These are phyloP conservation scores for Eucalyptus cladocalyx DNA, from an alignment of 345 rosid genomes.

Conservation along the genomic window DNA sequence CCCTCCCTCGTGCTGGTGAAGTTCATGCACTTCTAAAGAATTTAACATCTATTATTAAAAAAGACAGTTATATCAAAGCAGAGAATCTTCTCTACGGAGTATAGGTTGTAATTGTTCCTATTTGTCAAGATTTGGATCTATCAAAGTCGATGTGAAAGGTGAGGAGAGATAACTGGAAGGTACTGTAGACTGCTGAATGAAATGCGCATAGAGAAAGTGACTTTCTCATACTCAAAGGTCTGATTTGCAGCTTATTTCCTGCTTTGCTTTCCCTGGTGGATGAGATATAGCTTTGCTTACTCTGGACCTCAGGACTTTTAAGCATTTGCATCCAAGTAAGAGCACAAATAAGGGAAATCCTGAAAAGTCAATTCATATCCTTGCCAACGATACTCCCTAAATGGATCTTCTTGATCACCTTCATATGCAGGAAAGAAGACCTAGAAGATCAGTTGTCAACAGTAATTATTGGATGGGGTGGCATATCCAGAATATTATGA, in stretches of 20 bases:
- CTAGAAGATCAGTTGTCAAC: not conserved
- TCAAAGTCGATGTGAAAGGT: not conserved
- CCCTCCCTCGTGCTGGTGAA: slow-evolving; percentile 33
- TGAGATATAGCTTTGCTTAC: not conserved
- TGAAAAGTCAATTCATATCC: not conserved
- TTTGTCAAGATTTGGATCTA: not conserved
- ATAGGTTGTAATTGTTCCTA: not conserved
- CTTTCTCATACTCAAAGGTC: not conserved
- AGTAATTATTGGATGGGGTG: not conserved
- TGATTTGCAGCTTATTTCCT: not conserved
- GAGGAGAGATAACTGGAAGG: not conserved
- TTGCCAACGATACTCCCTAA: not conserved
- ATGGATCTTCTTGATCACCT: not conserved
- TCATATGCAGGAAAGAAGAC: not conserved
- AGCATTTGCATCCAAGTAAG: not conserved
- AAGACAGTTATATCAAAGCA: not conserved
- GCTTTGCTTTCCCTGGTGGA: not conserved
- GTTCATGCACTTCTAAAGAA: slow-evolving; percentile 29
- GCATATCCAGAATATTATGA: not conserved
- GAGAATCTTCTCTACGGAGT: not conserved
- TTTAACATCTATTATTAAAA: slow-evolving; percentile 25
- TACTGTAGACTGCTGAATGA: not conserved
- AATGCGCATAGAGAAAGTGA: not conserved
- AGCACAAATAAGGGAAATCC: not conserved
- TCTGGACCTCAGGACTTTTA: not conserved